Evolutionary conservation across 306 rosid species (phyloP).

Genomic region (Hippophae gyantsensis): DNA sequence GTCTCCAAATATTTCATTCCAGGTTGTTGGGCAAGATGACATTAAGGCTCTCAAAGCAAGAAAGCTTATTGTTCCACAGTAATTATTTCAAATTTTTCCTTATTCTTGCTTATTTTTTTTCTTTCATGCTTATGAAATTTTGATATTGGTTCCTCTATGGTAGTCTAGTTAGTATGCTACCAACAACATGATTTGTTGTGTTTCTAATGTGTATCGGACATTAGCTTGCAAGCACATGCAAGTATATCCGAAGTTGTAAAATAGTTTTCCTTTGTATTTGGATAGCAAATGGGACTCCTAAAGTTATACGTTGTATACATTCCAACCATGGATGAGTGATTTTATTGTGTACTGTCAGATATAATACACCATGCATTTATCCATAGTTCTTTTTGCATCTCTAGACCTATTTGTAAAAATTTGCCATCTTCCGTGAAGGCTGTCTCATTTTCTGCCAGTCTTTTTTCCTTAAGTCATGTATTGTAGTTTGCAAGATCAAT

Average conservation of each 20-base stretch:
- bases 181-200: no score
- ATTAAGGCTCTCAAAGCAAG: conserved; percentile 65
- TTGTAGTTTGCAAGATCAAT: not conserved
- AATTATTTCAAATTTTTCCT: conserved; percentile 16
- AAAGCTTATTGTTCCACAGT: conserved; percentile 67
- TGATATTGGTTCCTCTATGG: not conserved
- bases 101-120: conserved; percentile 1
- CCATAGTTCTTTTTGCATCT: no score
- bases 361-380: no score
- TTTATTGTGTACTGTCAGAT: not conserved
- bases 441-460: not conserved
- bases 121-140: not conserved
- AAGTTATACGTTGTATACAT: not conserved
- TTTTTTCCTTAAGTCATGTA: not conserved
- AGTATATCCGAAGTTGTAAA: not conserved
- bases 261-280: not conserved
- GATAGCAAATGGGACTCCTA: not conserved
- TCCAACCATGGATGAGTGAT: not conserved
- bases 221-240: no score
- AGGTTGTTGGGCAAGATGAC: conserved; percentile 54
- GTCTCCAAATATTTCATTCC: conserved; percentile 21
- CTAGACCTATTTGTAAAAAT: no score
- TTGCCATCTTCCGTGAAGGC: no score
- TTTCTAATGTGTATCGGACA: not conserved
- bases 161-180: not conserved